Conservation (phyloP, 768 basidiomycete species). For the Hebeloma cylindrosporum region DNA sequence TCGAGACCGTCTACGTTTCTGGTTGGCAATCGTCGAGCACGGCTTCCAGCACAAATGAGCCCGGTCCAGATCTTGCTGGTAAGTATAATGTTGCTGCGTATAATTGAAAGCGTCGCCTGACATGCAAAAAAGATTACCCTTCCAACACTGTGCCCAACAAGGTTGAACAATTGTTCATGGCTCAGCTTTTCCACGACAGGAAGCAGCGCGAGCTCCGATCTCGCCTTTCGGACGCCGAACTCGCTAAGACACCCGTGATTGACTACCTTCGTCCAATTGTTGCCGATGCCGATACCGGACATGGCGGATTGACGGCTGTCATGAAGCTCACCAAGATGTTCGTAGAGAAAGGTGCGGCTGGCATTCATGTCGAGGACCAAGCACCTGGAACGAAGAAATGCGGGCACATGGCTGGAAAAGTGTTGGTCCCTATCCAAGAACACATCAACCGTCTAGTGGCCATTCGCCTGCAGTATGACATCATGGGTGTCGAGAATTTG, state of each 20-base stretch:
- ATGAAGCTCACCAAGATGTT: slow-evolving; percentile 99
- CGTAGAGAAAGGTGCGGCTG: slow-evolving; percentile 97
- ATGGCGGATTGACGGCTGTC: slow-evolving; percentile 95
- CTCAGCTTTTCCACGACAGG: slow-evolving; percentile 98
- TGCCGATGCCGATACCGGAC: slow-evolving; percentile 97
- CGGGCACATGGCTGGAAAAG: slow-evolving; percentile 93
- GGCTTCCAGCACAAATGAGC: slow-evolving; percentile 91
- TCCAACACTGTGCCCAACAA: slow-evolving; percentile 99
- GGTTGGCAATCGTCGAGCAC: slow-evolving; percentile 96
- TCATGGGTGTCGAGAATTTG: slow-evolving; percentile 97
- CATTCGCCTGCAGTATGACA: slow-evolving; percentile 95
- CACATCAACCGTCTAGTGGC: slow-evolving; percentile 98
- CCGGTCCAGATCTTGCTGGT: slow-evolving; percentile 98
- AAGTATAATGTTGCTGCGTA: slow-evolving; percentile 20
- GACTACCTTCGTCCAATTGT: slow-evolving; percentile 95
- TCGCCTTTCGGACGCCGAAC: slow-evolving; percentile 65
- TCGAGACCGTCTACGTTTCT: slow-evolving; percentile 98
- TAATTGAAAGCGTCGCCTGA: not conserved
- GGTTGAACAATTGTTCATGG: slow-evolving; percentile 97
- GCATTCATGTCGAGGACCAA: slow-evolving; percentile 98
- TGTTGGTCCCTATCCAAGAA: slow-evolving; percentile 95
- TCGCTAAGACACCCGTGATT: slow-evolving; percentile 64
- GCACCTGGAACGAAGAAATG: slow-evolving; percentile 97
- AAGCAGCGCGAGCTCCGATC: slow-evolving; percentile 88
- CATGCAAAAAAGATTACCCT: slow-evolving; percentile 72